Evolutionary conservation across 345 rosid species (phyloP), one percentile per base, ranked within the genome.

Genomic region (Eucalyptus regnans): DNA sequence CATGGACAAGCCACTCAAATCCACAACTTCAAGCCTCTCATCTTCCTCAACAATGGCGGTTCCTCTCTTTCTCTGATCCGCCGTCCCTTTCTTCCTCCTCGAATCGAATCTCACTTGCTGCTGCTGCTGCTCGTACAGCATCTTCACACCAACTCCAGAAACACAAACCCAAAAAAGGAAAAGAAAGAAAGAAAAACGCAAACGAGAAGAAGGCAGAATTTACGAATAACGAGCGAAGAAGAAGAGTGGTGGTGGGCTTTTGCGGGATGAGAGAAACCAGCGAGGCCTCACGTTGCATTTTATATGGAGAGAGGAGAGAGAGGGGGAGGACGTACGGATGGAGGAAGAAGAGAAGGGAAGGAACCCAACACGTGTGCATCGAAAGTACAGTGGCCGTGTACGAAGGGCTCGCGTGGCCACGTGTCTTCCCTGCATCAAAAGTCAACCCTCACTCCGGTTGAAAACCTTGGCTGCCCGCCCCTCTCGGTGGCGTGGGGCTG

Each of bases 1-100:
- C 89, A 97, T 90, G 33, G 93, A 94, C 94, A 94, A 89, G 58
- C 96, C 95, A 88, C 97, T 96, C 91, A 97, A 90, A 90, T 97
- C 96, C 3, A 96, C 90, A 25, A 92, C 92, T 86, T 96, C 93
- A 23, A 93, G 92, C 89, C 80, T 90, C 68, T 91, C 91, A 71
- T 93, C 93, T 52, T 93, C 92, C 86, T 81, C 89, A 9, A 27
- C 44, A 4, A 29, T 18, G 51, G 68, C 27, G 54, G 84, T 41
- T 60, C 81, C 60, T 60, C 37, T 20, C 50, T 37, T 49, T 87
- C 89, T 87, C 50, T 43, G 48, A 51, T 46, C 87, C 76, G 37
- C 89, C 76, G 12, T 41, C 58, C 84, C 85, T 29, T 33, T 37
- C 80, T 49, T 92, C 85, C 54, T 88, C 87, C 88, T 88, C 68